A percentile compares a stretch with the other conserved stretches of the same genome.
Conservation (phyloP, 352 stramenopile species). For the Phytopythium mirpurense region DNA sequence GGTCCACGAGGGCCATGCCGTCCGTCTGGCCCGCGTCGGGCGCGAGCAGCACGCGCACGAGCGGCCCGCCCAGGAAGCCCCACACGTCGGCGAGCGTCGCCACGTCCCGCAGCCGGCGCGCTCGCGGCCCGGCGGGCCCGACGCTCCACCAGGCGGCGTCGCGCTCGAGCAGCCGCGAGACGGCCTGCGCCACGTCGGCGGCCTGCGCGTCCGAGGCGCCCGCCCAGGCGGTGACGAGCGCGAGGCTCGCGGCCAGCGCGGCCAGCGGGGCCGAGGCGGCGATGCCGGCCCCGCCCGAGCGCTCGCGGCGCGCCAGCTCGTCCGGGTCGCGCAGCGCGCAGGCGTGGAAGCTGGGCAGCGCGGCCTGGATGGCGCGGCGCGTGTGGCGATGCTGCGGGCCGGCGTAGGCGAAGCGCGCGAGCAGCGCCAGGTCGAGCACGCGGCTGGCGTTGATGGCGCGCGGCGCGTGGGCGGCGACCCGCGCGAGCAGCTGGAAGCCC, state of each 20-base stretch:
- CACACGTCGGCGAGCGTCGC: slow-evolving; percentile 44
- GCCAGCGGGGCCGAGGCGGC: slow-evolving; percentile 35
- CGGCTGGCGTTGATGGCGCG: slow-evolving; percentile 52
- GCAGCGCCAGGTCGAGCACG: slow-evolving; percentile 65
- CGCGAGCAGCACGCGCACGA: slow-evolving; percentile 34
- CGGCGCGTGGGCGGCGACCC: slow-evolving; percentile 41
- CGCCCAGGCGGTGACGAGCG: slow-evolving; percentile 42
- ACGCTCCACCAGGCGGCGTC: slow-evolving; percentile 14
- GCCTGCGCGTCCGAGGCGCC: slow-evolving; percentile 31
- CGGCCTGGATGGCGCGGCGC: slow-evolving; percentile 54
- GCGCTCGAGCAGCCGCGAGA: slow-evolving; percentile 18
- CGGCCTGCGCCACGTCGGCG: slow-evolving; percentile 27
- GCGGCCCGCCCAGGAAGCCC: slow-evolving; percentile 37
- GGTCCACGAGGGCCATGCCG: slow-evolving; percentile 46
- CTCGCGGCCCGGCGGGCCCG: background rate
- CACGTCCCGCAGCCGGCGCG: slow-evolving; percentile 26
- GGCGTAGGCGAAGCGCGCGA: slow-evolving; percentile 62
- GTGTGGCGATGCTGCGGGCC: slow-evolving; percentile 59
- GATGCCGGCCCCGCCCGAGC: slow-evolving; percentile 23
- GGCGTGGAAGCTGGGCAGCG: slow-evolving; percentile 61
- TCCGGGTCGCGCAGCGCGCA: slow-evolving; percentile 55
- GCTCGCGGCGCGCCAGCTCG: slow-evolving; percentile 41
- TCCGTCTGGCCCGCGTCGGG: slow-evolving; percentile 54
- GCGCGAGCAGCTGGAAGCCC: slow-evolving; percentile 61
- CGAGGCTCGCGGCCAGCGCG: slow-evolving; percentile 39